phyloP scores from a whole-genome alignment of 2,329 filamentous ascomycete genomes.

The Aspergillus tamarii region DNA sequence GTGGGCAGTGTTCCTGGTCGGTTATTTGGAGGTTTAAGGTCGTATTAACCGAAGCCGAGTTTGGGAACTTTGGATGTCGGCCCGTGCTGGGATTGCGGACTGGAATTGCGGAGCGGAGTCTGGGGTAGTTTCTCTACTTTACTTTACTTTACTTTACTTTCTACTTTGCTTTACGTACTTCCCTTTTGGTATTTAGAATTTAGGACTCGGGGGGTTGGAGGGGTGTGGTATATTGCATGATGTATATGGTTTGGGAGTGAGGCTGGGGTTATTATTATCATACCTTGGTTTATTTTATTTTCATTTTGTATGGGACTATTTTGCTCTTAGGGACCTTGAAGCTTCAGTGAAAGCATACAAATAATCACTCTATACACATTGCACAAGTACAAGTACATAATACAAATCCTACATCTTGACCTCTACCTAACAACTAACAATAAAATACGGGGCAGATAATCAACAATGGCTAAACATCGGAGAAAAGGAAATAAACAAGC shows the following conservation, averaged over 20 bases:
- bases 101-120: not conserved
- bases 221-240: not conserved
- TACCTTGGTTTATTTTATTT: not conserved
- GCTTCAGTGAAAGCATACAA: no score
- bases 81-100: not conserved
- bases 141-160: no score
- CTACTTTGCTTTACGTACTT: no score
- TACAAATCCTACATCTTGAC: no score
- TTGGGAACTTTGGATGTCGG: not conserved
- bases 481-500: not conserved
- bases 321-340: rapidly evolving
- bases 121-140: not conserved
- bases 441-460: no score
- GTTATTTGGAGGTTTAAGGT: not conserved
- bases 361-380: no score
- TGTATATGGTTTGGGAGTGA: not conserved
- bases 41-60: not conserved
- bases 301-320: not conserved
- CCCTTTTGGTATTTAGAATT: no score
- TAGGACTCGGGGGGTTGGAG: not conserved
- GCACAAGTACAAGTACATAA: no score
- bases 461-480: no score
- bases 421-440: no score
- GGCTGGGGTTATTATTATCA: not conserved
- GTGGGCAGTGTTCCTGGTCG: not conserved